Base-by-base conservation (phyloP, 495 filamentous ascomycete species). In the Podospora tetraspora region DNA sequence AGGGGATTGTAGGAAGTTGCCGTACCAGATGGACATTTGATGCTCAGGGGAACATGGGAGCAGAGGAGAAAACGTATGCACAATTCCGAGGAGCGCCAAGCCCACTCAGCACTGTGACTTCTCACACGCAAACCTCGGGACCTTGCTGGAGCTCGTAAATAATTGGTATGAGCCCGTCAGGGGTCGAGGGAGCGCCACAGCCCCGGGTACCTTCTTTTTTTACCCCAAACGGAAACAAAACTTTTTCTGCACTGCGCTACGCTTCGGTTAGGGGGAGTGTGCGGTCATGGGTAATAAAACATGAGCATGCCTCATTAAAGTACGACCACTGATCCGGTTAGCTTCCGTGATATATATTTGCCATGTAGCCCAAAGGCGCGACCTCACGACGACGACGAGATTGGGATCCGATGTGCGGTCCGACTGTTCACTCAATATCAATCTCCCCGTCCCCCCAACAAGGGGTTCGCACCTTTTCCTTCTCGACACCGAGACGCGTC, bases 261-360 rank as follows among this genome's bases (percentile, higher is more conserved):
- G 66, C 27, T 70, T 73, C 74, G 74, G 71, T 74, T 77, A 74
- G 73, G 43, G 27, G 57, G 63, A 10, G 61, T 65, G 64, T 63
- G 59, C 32, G 23, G 58, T 70, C 64, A 69, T 68, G n/a, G 68
- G 71, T 74, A 71, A 74, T 71, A 73, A 72, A 70, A 69, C 63
- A 70, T 73, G 67, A 72, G 66, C 61, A 68, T 66, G 57, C 21
- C 70, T 74, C 66, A 76, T 73, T 71, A 73, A 75, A 72, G 27
- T 37, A 59, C 67, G 63, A 63, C 64, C 27, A 68, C 75, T 58
- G 69, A 77, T 73, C 69, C 61, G 67, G 70, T 58, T 71, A 71
- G 69, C 69, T 68, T 75, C 67, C 72, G 67, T 34, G 56, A 60
- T 69, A 65, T 71, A 74, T 68, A 74, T 74, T 74, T 73, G 70